Evolutionary conservation across 2,329 filamentous ascomycete genomes (phyloP).

Genomic region (Xylaria sp.): DNA sequence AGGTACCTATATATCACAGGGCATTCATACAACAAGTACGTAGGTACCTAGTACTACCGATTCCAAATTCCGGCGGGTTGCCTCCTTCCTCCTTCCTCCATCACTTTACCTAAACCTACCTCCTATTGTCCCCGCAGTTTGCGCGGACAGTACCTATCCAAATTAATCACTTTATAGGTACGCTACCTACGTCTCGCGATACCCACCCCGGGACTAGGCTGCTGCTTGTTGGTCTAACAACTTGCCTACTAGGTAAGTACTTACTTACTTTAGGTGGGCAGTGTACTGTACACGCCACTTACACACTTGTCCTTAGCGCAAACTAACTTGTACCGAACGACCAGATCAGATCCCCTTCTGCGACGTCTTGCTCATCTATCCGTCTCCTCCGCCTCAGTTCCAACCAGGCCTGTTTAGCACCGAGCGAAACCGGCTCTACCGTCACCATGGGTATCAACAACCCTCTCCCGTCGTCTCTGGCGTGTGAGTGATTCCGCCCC

Average conservation of each 20-base stretch:
- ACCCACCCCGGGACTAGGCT: neutral
- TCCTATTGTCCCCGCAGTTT: conserved; percentile 14
- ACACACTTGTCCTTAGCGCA: neutral
- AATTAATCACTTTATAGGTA: no score
- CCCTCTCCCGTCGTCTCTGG: conserved; percentile 73
- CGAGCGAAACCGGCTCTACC: conserved; percentile 22
- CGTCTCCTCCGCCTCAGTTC: conserved; percentile 19
- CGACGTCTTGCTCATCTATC: conserved; percentile 7
- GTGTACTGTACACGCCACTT: neutral
- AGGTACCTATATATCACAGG: neutral
- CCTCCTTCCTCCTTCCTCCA: no score
- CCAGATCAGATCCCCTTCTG: conserved; percentile 22
- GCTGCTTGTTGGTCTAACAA: neutral
- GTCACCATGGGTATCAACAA: conserved; percentile 72
- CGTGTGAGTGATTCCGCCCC: conserved; percentile 65
- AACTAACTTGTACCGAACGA: neutral
- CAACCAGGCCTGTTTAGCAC: conserved; percentile 7
- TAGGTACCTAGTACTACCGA: conserved; percentile 1
- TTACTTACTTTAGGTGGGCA: neutral
- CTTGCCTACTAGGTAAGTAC: neutral
- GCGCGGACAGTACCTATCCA: neutral
- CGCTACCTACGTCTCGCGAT: neutral
- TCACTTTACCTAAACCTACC: no score
- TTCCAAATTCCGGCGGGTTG: conserved; percentile 34
- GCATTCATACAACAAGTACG: neutral